Evolutionary conservation across 2,329 filamentous ascomycete genomes (phyloP), one percentile per base, ranked within the genome.

Genomic region (Colletotrichum sp.): DNA sequence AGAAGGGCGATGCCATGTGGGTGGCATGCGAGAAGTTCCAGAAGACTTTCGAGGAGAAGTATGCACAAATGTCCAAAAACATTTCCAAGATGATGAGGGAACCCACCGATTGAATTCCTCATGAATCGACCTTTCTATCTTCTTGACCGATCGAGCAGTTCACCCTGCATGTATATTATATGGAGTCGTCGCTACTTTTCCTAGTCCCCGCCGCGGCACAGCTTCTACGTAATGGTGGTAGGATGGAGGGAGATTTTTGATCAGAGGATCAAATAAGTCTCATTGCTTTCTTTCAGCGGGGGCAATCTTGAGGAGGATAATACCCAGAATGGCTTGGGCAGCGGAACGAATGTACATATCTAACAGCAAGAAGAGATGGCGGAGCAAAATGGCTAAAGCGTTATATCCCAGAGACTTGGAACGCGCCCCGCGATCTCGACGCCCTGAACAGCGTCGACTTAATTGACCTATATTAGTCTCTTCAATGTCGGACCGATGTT

Each of bases 31-130:
- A 91, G 82, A 89, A 88, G 76, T 88, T 93, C 66, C 88, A 93
- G 81, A 90, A 89, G 76, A 87, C 86, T 13, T 88, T 91, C 77
- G 90, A 91, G 79, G 88, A 92, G 78, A 92, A 93, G 82, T 93
- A 88, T 79, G 83, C 83, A 0, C 86, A 88, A 73, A 91, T 93
- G 88, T 85, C 88, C 78, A 91, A 91, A 80, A 92, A 90, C 89
- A 87, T 92, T 52, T 79, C 86, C 12, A 91, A 92, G 82, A 87
- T 89, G 84, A 84, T 87, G 34, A 85, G 85, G 28, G 81, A 86
- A 18, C 87, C 89, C 73, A 79, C 79, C n/a, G 76, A 77, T 43
- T 84, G 52, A 77, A 28, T 32, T 36, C 16, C 30, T 21, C 58
- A 15, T 21, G n/a, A 32, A 18, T 48, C 24, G 18, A 36, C 55